Conservation (phyloP, 495 filamentous ascomycete species). For the Paragyromitra xinjiangensis region DNA sequence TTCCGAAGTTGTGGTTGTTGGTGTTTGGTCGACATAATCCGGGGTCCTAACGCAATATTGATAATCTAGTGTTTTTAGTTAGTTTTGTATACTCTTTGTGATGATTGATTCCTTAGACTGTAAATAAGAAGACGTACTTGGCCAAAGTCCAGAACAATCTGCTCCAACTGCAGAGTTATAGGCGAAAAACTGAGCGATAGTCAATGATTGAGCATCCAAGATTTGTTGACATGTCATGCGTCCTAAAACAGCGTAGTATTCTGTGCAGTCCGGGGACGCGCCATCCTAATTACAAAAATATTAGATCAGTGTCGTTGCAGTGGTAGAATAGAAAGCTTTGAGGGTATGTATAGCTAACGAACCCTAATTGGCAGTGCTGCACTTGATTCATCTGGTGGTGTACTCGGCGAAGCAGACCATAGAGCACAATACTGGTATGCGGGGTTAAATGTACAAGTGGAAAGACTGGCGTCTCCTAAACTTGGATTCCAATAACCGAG, state of each 20-base stretch:
- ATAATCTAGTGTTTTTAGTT: background rate
- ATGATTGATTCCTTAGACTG: background rate
- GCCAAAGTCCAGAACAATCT: background rate
- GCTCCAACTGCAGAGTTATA: background rate
- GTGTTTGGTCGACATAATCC: background rate
- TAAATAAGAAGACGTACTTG: background rate
- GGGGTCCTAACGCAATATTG: background rate
- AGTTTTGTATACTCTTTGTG: background rate
- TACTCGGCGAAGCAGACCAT: background rate
- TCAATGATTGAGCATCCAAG: background rate
- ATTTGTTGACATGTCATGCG: background rate
- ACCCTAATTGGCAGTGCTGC: background rate
- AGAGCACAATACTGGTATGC: background rate
- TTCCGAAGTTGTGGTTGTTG: background rate
- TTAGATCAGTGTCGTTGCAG: background rate
- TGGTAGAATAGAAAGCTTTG: background rate
- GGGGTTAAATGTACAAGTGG: background rate
- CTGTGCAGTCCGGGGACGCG: background rate
- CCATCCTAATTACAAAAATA: background rate
- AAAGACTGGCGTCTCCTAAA: background rate
- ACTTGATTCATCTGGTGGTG: background rate
- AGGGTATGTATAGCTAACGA: background rate
- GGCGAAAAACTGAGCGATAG: background rate
- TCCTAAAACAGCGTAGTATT: background rate
- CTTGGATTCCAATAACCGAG: background rate